Conservation (phyloP, 75 land plant genomes). For the Isoetes taiwanensis region DNA sequence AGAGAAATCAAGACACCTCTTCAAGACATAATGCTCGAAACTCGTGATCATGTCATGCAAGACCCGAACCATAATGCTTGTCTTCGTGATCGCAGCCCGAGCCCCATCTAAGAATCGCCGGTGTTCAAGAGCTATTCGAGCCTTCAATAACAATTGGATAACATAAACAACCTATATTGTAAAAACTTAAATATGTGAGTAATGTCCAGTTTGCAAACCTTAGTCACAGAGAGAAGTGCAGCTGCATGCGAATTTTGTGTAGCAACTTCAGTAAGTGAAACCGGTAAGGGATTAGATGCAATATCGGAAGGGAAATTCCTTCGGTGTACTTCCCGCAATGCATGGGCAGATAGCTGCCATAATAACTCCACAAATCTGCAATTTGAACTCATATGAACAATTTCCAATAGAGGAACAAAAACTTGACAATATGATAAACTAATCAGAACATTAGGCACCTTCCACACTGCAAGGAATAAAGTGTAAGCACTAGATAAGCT, state of each 20-base stretch:
- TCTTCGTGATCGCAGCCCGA: slow-evolving; percentile 63
- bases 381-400: not conserved
- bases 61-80: slow-evolving; percentile 72
- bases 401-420: too few species aligned
- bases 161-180: not conserved
- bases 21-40: slow-evolving; percentile 97
- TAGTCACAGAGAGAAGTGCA: slow-evolving; percentile 80
- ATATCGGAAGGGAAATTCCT: slow-evolving; percentile 76
- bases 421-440: too few species aligned
- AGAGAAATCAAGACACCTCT: slow-evolving; percentile 44
- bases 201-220: slow-evolving; percentile 30
- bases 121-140: slow-evolving; percentile 90
- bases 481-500: not conserved
- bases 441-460: too few species aligned
- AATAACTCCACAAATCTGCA: slow-evolving; percentile 90
- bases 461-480: not conserved
- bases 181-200: not conserved
- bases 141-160: slow-evolving; percentile 28
- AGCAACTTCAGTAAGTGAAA: slow-evolving; percentile 76
- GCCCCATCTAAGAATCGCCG: slow-evolving; percentile 75
- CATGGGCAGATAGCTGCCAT: slow-evolving; percentile 98
- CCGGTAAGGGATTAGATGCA: slow-evolving; percentile 83
- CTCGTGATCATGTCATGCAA: slow-evolving; percentile 98
- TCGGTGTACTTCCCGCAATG: slow-evolving; percentile 82
- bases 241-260: slow-evolving; percentile 70